Evolutionary conservation across 2,329 filamentous ascomycete genomes (phyloP).

Genomic region (Escovopsis weberi): DNA sequence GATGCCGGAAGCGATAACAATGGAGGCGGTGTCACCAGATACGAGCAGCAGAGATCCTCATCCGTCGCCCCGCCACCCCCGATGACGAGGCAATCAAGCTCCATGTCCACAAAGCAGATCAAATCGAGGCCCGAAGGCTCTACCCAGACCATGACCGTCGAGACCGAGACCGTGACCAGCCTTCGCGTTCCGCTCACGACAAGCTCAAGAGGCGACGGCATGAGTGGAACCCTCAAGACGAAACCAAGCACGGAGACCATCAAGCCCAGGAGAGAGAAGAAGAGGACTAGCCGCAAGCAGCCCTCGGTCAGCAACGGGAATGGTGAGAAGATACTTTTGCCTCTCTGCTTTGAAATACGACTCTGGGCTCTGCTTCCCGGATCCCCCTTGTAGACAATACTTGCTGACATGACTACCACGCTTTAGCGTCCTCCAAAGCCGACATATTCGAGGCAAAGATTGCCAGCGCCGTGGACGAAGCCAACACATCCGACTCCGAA

Average conservation of each 20-base stretch:
- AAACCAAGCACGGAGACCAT: conserved; percentile 95
- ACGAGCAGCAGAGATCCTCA: conserved; percentile 27
- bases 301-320: conserved; percentile 55
- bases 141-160: conserved; percentile 84
- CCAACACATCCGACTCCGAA: conserved; percentile 91
- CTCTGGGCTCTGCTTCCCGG: background rate
- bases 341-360: background rate
- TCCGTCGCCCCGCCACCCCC: conserved; percentile 32
- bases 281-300: conserved; percentile 61
- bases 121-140: conserved; percentile 67
- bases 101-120: conserved; percentile 46
- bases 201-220: conserved; percentile 48
- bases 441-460: conserved; percentile 98
- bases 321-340: conserved; percentile 44
- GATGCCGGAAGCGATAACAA: conserved; percentile 57
- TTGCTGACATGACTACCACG: background rate
- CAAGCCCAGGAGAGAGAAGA: conserved; percentile 85
- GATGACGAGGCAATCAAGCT: conserved; percentile 51
- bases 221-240: conserved; percentile 59
- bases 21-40: conserved; percentile 30
- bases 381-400: background rate
- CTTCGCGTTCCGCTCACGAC: conserved; percentile 65
- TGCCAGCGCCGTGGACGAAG: conserved; percentile 88
- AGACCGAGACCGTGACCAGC: conserved; percentile 89
- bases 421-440: conserved; percentile 75